Conservation (phyloP, 371 early-diverging fungal genomes). For the Actinomortierella ambigua region DNA sequence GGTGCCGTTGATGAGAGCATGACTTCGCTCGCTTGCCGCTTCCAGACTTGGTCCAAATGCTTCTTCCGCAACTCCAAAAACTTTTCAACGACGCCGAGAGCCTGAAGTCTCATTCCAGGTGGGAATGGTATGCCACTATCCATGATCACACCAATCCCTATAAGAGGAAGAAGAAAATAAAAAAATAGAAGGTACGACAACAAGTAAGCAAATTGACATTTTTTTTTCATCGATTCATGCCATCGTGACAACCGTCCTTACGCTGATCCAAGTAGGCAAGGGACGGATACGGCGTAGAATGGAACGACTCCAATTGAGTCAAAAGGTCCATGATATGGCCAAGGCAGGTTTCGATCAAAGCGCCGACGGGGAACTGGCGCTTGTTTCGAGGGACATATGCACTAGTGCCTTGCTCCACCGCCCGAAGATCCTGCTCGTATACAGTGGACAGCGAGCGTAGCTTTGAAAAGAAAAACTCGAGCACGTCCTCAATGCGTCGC, state of each 20-base stretch:
- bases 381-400: slow-evolving; percentile 5
- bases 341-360: slow-evolving; percentile 14
- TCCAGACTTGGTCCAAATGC: neutral
- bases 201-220: too few relatives aligned
- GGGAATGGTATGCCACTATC: slow-evolving; percentile 8
- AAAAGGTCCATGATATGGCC: slow-evolving; percentile 13
- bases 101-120: slow-evolving; percentile 18
- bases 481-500: slow-evolving; percentile 13
- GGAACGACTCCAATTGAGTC: neutral
- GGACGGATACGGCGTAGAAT: neutral
- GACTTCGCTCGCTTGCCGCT: neutral
- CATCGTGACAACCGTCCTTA: slow-evolving; percentile 1
- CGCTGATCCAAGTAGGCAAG: slow-evolving; percentile 19
- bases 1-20: neutral
- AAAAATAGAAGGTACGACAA: too few relatives aligned
- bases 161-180: neutral
- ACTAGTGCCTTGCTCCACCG: neutral
- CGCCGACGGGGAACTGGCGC: slow-evolving; percentile 7
- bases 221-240: too few relatives aligned
- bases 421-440: slow-evolving; percentile 12
- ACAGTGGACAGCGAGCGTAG: slow-evolving; percentile 3
- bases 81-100: slow-evolving; percentile 13
- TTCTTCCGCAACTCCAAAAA: slow-evolving; percentile 7
- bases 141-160: slow-evolving; percentile 23
- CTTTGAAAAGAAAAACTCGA: slow-evolving; percentile 17